Evolutionary conservation across 1,284 basidiomycete genomes (phyloP).

Genomic region (Trichosporon sp.): DNA sequence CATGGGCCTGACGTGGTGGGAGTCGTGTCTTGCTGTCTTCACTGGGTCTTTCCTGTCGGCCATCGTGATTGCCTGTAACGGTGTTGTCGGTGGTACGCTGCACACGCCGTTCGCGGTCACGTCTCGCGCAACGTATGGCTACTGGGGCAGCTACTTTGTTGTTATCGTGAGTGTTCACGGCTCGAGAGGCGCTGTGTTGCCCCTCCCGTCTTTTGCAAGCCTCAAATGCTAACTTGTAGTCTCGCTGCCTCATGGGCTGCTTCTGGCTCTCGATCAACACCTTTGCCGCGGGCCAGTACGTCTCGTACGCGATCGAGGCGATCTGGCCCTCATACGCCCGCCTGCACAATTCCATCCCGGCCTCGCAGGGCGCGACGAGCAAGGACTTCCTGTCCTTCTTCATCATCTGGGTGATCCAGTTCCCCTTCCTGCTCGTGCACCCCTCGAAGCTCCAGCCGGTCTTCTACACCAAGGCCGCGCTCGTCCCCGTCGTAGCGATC

Average conservation of each 20-base stretch:
- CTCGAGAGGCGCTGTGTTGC: background rate
- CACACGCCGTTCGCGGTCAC: slow-evolving; percentile 62
- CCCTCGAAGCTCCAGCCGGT: slow-evolving; percentile 65
- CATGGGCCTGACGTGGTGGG: slow-evolving; percentile 41
- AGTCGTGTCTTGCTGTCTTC: slow-evolving; percentile 18
- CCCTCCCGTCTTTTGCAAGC: background rate
- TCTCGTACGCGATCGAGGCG: slow-evolving; percentile 21
- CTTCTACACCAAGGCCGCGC: slow-evolving; percentile 58
- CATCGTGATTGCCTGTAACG: slow-evolving; percentile 48
- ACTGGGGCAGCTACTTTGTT: slow-evolving; percentile 52
- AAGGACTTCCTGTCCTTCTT: slow-evolving; percentile 59
- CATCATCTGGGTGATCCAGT: slow-evolving; percentile 57
- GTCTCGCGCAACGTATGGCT: slow-evolving; percentile 67
- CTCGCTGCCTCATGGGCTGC: slow-evolving; percentile 55
- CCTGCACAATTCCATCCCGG: slow-evolving; percentile 20
- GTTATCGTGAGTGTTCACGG: slow-evolving; percentile 56
- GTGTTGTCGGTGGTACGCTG: slow-evolving; percentile 62
- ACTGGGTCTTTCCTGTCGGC: slow-evolving; percentile 8
- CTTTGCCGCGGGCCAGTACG: slow-evolving; percentile 36
- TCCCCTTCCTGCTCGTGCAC: slow-evolving; percentile 64
- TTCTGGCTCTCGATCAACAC: slow-evolving; percentile 67
- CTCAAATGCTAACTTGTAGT: slow-evolving; percentile 3
- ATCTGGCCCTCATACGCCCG: slow-evolving; percentile 25
- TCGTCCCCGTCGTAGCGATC: slow-evolving; percentile 61
- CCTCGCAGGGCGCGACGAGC: slow-evolving; percentile 30